These are phyloP conservation scores for Tetrapisispora arboricola DNA, from an alignment of 805 yeast species.

Conservation along the genomic window DNA sequence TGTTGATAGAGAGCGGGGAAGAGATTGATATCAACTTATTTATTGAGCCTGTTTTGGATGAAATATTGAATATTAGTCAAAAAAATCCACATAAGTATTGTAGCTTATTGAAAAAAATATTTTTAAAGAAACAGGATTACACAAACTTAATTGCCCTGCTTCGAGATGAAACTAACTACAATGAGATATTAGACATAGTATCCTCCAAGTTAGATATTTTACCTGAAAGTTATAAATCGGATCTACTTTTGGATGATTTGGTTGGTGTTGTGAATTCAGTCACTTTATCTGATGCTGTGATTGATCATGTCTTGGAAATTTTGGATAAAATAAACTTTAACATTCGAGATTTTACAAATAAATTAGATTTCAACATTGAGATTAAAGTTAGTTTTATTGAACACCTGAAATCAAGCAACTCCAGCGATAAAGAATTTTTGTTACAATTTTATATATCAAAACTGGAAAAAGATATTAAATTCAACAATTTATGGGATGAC, in stretches of 20 bases:
- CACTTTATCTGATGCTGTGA: not conserved
- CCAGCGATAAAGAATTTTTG: conserved; percentile 19
- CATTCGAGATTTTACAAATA: conserved; percentile 10
- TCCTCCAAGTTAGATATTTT: conserved; percentile 7
- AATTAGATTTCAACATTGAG: conserved; percentile 8
- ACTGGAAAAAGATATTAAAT: conserved; percentile 13
- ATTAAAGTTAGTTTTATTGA: conserved; percentile 21
- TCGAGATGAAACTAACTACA: conserved; percentile 3
- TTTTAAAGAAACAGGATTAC: conserved; percentile 9
- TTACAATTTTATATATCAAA: conserved; percentile 18
- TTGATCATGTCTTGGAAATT: conserved; percentile 7
- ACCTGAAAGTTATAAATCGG: conserved; percentile 8
- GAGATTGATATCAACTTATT: conserved; percentile 10
- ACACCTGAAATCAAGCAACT: conserved; percentile 12
- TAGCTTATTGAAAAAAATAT: conserved; percentile 9
- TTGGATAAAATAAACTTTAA: conserved; percentile 7
- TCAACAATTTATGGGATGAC: conserved; percentile 11
- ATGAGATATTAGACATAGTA: conserved; percentile 7
- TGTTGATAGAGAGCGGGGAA: conserved; percentile 1
- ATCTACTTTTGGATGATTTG: conserved; percentile 11
- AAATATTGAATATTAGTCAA: conserved; percentile 9
- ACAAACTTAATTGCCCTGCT: conserved; percentile 9
- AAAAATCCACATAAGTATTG: conserved; percentile 1
- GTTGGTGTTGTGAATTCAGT: conserved; percentile 6
- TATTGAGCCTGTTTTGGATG: conserved; percentile 11